A percentile compares a stretch with the other conserved stretches of the same genome.
These are phyloP conservation scores for Neofusicoccum sp. DNA, from an alignment of 2,329 filamentous ascomycete genomes.

Conservation along the genomic window DNA sequence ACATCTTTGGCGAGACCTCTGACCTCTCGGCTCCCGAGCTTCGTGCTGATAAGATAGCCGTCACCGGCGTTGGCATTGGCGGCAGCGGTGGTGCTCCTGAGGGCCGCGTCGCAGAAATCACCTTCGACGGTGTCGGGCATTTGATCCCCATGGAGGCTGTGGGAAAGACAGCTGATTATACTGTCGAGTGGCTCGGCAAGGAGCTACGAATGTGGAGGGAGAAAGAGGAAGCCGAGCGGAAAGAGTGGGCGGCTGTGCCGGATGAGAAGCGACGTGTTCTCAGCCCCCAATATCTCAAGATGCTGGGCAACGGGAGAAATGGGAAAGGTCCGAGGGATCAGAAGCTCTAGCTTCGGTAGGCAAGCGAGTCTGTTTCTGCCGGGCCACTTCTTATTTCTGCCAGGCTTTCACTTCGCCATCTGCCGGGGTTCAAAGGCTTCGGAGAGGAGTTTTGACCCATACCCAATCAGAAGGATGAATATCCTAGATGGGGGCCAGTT, in stretches of 20 bases:
- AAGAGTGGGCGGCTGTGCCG: background rate
- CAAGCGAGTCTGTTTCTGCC: background rate
- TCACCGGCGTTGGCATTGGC: constrained; percentile 64
- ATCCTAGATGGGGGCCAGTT: too few relatives aligned
- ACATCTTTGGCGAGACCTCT: constrained; percentile 64
- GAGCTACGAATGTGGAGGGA: constrained; percentile 22
- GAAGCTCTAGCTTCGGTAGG: background rate
- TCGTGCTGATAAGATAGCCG: constrained; percentile 58
- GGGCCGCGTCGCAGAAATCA: constrained; percentile 65
- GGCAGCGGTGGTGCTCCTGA: constrained; percentile 64
- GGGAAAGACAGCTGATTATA: constrained; percentile 59
- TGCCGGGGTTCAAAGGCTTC: too few relatives aligned
- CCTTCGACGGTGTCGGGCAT: constrained; percentile 68
- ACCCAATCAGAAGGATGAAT: too few relatives aligned
- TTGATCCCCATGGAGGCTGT: constrained; percentile 81
- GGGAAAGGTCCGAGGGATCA: background rate
- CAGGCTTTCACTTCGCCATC: too few relatives aligned
- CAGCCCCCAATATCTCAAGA: background rate
- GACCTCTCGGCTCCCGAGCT: constrained; percentile 53
- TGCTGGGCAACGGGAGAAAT: constrained; percentile 1
- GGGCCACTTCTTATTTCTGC: too few relatives aligned
- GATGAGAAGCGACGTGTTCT: background rate
- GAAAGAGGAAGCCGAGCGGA: constrained; percentile 16
- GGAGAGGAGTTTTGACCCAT: too few relatives aligned
- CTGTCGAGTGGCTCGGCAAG: constrained; percentile 20